Base-by-base conservation (phyloP, 2,329 filamentous ascomycete genomes). In the Penicillium sp. region DNA sequence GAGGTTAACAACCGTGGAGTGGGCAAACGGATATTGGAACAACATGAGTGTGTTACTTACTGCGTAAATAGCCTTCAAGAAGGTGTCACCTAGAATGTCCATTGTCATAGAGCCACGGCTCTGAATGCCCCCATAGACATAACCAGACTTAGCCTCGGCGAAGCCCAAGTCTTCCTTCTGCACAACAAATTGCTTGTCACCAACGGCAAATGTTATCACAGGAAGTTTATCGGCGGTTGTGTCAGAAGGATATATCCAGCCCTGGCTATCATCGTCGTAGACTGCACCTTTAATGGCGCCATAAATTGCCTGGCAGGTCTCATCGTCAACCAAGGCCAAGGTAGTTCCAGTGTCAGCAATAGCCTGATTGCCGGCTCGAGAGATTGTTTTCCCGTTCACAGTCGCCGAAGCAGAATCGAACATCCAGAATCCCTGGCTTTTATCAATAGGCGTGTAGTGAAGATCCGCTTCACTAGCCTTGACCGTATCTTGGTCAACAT, bases 261-360 rank as follows among this genome's bases (percentile, higher is more conserved):
- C 88, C 67, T 88, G 85, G 51, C 83, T 78, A 2, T 68, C 61
- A 11, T 72, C 63, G 59, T 86, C 81, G 64, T 86, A 86, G 43
- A 70, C 77, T 9, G 85, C 78, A 13, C 85, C 86, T 3, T 83
- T 81, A 55, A 91, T 89, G 31, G 81, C 75, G 47, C 75, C 76
- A 70, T 91, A 91, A 58, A 91, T 79, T 2, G 81, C 81, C 55
- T 85, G 74, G 66, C 83, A 86, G 11, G 83, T 79, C 1, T 72
- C 67, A 65, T 91, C 88, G 39, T 82, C 81, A 44, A 90, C 77
- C 31, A 91, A 78, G 1, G 83, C 83, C 47, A 91, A 79, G 0
- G 87, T 88, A 29, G 87, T 90, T 52, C 87, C 88, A 0, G 88
- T 91, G 68, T 91, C 88, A 32, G 83, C 84, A 61, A 91, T 89